These are phyloP conservation scores for Xylaria flabelliformis DNA, from an alignment of 495 filamentous ascomycete genomes.

Conservation along the genomic window DNA sequence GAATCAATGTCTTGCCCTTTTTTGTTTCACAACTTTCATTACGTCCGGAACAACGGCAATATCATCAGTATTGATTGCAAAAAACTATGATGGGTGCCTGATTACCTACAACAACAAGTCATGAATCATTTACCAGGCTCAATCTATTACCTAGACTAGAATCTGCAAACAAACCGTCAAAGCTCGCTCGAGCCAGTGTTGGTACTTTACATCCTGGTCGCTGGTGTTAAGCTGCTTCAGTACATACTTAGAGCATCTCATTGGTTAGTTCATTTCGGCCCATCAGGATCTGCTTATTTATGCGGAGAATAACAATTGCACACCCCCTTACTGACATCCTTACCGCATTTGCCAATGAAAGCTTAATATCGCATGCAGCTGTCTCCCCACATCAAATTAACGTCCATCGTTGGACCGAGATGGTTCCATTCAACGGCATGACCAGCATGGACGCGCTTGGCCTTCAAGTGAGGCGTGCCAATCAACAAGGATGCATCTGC, in stretches of 20 bases:
- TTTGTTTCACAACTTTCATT: background rate
- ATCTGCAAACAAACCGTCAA: constrained; percentile 2
- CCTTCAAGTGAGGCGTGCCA: constrained; percentile 18
- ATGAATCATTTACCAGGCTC: constrained; percentile 1
- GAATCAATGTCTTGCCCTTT: constrained; percentile 20
- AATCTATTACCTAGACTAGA: background rate
- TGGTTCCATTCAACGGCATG: constrained; percentile 5
- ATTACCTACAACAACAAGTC: background rate
- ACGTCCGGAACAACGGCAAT: background rate
- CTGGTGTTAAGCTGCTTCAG: background rate
- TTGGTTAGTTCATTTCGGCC: constrained; percentile 15
- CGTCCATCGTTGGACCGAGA: constrained; percentile 13
- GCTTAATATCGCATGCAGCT: constrained; percentile 9
- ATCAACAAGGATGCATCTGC: background rate
- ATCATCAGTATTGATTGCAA: background rate
- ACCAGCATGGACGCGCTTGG: constrained; percentile 19
- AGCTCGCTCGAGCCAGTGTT: background rate
- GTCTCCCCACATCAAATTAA: constrained; percentile 14
- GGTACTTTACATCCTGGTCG: constrained; percentile 5
- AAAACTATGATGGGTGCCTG: background rate
- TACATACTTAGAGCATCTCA: background rate
- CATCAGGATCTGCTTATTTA: constrained; percentile 21
- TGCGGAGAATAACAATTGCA: constrained; percentile 23
- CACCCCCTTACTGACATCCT: constrained; percentile 1
- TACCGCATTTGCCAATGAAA: constrained; percentile 18